Percentiles rank a stretch among this genome's conserved stretches.
These are phyloP conservation scores for Coemansia sp. DNA, from an alignment of 192 early-diverging fungal species.

Conservation along the genomic window DNA sequence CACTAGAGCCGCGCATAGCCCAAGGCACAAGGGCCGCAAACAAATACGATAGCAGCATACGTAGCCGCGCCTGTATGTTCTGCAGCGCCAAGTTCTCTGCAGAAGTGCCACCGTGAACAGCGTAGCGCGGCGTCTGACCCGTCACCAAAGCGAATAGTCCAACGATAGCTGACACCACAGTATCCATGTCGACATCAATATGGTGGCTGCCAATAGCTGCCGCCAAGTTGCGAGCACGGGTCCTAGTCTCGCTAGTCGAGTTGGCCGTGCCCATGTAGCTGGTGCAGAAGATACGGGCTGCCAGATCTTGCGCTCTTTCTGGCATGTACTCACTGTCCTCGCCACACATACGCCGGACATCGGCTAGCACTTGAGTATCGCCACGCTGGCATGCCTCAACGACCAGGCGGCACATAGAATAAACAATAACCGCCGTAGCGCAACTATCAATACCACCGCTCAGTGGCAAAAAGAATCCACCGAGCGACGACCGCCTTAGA, in stretches of 20 bases:
- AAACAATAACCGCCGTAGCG: constrained; percentile 81
- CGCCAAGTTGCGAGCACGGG: constrained; percentile 81
- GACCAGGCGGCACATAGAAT: constrained; percentile 61
- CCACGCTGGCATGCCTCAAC: constrained; percentile 32
- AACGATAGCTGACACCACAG: constrained; percentile 74
- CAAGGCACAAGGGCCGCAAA: constrained; percentile 96
- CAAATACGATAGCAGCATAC: constrained; percentile 95
- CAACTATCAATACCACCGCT: constrained; percentile 99
- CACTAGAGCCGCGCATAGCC: constrained; percentile 60
- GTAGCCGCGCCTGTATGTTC: constrained; percentile 93
- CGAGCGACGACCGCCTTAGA: constrained; percentile 83
- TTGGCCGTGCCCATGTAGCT: constrained; percentile 96
- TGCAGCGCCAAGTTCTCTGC: constrained; percentile 95
- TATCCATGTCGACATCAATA: constrained; percentile 87
- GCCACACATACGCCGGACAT: constrained; percentile 69
- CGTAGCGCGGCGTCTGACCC: constrained; percentile 72
- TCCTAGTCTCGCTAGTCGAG: constrained; percentile 83
- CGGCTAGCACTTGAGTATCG: constrained; percentile 72
- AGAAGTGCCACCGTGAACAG: constrained; percentile 80
- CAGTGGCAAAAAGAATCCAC: constrained; percentile 93
- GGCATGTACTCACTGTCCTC: constrained; percentile 69
- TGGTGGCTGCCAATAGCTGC: constrained; percentile 89
- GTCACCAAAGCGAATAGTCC: constrained; percentile 77
- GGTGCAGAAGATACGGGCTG: constrained; percentile 86
- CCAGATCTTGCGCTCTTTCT: constrained; percentile 77